Percentiles rank a stretch among this genome's conserved stretches.
Conservation (phyloP, 2,329 filamentous ascomycete species). For the Xylaria sp. region DNA sequence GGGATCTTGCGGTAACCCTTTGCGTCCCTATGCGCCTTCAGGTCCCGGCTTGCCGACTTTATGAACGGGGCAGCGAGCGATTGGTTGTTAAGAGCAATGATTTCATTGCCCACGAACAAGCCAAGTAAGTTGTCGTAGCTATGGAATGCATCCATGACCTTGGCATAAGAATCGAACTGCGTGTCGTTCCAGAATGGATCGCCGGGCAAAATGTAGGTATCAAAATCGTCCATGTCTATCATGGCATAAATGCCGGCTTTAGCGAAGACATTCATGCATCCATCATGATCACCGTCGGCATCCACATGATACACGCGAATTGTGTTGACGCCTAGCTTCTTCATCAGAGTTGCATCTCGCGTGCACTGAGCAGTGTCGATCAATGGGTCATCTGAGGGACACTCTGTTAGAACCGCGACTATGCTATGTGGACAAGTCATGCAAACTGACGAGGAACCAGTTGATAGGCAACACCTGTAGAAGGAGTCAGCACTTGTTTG, state of each 20-base stretch:
- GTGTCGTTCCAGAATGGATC: conserved; percentile 77
- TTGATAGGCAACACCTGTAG: conserved; percentile 78
- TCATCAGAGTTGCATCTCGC: conserved; percentile 81
- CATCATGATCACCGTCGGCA: conserved; percentile 73
- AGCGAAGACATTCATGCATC: conserved; percentile 83
- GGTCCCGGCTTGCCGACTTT: conserved; percentile 82
- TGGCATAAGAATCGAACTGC: conserved; percentile 74
- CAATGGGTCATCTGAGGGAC: conserved; percentile 74
- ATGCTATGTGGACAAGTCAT: neutral
- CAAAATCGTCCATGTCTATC: conserved; percentile 83
- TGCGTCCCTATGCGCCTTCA: conserved; percentile 81
- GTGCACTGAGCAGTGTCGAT: conserved; percentile 79
- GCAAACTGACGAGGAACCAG: conserved; percentile 56
- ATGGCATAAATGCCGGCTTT: conserved; percentile 86
- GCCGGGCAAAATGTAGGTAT: conserved; percentile 72
- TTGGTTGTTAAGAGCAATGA: conserved; percentile 72
- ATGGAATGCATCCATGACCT: conserved; percentile 81
- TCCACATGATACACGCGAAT: conserved; percentile 93
- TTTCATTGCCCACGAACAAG: conserved; percentile 90
- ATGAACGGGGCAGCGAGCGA: conserved; percentile 80
- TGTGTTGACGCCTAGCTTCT: conserved; percentile 81
- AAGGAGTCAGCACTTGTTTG: conserved; percentile 25
- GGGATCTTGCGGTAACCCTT: conserved; percentile 85
- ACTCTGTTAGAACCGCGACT: conserved; percentile 23
- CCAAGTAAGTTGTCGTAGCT: conserved; percentile 83